A percentile compares a stretch with the other conserved stretches of the same genome.
Conservation (phyloP, 2,329 filamentous ascomycete species). For the Nannizziopsis arthrosporioides region DNA sequence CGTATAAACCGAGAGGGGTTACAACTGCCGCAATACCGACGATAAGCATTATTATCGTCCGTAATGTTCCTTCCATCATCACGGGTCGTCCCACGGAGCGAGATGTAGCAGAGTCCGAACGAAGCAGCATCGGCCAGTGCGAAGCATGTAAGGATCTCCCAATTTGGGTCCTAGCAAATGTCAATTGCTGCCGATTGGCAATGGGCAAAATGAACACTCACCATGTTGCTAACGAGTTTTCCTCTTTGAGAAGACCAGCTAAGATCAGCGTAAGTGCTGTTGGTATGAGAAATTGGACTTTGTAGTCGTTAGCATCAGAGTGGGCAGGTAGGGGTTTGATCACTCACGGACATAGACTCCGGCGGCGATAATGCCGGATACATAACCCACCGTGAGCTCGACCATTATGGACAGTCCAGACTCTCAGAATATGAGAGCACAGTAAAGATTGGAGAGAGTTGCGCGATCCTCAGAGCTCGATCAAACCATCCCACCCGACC, state of each 20-base stretch:
- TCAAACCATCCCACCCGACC: no score
- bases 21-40: conserved; percentile 33
- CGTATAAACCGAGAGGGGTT: conserved; percentile 38
- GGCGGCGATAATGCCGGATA: conserved; percentile 33
- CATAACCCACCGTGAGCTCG: conserved; percentile 27
- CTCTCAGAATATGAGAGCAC: neutral
- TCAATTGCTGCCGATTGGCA: neutral
- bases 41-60: conserved; percentile 18
- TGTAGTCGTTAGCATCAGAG: conserved; percentile 1
- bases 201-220: conserved; percentile 3
- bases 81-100: conserved; percentile 24
- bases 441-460: neutral
- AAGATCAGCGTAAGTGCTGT: conserved; percentile 29
- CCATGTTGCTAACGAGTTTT: conserved; percentile 24
- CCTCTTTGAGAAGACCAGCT: conserved; percentile 27
- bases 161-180: conserved; percentile 26
- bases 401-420: neutral
- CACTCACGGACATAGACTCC: conserved; percentile 26
- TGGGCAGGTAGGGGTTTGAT: neutral
- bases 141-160: conserved; percentile 30
- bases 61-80: conserved; percentile 19
- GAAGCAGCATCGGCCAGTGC: conserved; percentile 34
- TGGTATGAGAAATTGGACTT: conserved; percentile 31
- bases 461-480: neutral
- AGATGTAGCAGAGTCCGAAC: conserved; percentile 27